Conservation (phyloP, 495 filamentous ascomycete species). For the Penicillium herquei region DNA sequence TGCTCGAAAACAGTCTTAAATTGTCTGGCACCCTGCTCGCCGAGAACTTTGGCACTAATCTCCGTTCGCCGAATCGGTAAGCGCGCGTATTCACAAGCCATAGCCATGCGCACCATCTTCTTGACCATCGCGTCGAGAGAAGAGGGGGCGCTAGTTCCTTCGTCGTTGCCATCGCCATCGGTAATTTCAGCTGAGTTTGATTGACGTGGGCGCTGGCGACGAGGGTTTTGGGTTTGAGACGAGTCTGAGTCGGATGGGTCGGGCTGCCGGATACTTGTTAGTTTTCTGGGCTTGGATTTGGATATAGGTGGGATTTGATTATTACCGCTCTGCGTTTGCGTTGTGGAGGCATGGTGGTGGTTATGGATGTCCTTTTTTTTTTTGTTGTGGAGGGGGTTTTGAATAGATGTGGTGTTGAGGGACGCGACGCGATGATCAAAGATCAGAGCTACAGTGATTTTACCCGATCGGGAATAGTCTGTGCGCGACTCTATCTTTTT, state of each 20-base stretch:
- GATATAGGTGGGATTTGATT: not conserved
- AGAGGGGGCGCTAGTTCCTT: conserved; percentile 14
- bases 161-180: conserved; percentile 32
- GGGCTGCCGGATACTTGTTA: conserved; percentile 5
- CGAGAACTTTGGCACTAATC: conserved; percentile 65
- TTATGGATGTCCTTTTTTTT: not conserved
- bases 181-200: conserved; percentile 6
- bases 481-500: conserved; percentile 23
- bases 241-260: conserved; percentile 6
- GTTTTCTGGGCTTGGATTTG: not conserved
- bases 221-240: conserved; percentile 8
- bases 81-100: conserved; percentile 86
- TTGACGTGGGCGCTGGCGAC: conserved; percentile 12
- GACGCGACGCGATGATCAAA: conserved; percentile 20
- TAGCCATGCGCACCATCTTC: conserved; percentile 84
- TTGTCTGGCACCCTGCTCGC: conserved; percentile 43
- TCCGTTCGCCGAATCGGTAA: conserved; percentile 72
- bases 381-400: not conserved
- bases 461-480: conserved; percentile 23
- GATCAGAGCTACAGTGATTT: conserved; percentile 5
- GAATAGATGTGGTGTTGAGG: not conserved
- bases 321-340: conserved; percentile 43
- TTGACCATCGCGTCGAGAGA: conserved; percentile 69
- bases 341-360: conserved; percentile 29
- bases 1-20: conserved; percentile 69